phyloP scores from a whole-genome alignment of 768 basidiomycete genomes.

The Mycena olivaceomarginata region DNA sequence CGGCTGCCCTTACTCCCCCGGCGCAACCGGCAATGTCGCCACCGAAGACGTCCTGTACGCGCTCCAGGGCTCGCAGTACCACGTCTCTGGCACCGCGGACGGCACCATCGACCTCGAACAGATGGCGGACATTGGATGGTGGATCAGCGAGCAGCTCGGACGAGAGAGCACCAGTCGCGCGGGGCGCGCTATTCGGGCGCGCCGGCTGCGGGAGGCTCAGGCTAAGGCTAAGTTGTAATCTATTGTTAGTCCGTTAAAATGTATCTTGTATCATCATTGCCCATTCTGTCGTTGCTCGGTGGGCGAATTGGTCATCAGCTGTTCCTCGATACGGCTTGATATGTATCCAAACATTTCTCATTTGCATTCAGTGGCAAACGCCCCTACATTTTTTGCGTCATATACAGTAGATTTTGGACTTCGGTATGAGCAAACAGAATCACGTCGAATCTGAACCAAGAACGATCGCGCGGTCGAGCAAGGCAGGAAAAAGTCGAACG shows the following conservation, averaged over 20 bases:
- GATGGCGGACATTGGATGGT: conserved; percentile 86
- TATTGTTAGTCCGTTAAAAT: not conserved
- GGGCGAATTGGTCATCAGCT: too few relatives aligned
- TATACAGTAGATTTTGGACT: too few relatives aligned
- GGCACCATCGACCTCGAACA: conserved; percentile 76
- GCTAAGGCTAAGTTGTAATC: conserved; percentile 43
- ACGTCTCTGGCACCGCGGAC: conserved; percentile 64
- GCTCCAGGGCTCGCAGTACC: conserved; percentile 78
- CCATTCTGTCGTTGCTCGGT: too few relatives aligned
- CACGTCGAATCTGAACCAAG: too few relatives aligned
- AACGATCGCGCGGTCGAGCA: not conserved
- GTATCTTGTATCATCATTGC: not conserved
- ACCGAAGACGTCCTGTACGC: conserved; percentile 96
- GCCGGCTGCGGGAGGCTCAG: conserved; percentile 59
- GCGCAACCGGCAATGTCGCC: conserved; percentile 95
- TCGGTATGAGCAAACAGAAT: too few relatives aligned
- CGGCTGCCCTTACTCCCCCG: conserved; percentile 97
- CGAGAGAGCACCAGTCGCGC: conserved; percentile 85
- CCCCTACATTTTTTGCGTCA: too few relatives aligned
- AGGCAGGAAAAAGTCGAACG: not conserved
- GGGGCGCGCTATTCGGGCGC: conserved; percentile 81
- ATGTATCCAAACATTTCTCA: too few relatives aligned
- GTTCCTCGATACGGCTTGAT: too few relatives aligned
- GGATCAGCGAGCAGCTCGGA: conserved; percentile 84
- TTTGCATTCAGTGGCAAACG: too few relatives aligned